Percentiles rank a stretch among this genome's conserved stretches.
Evolutionary conservation across 2,329 filamentous ascomycete genomes (phyloP).

Genomic region (Neofusicoccum cordaticola): DNA sequence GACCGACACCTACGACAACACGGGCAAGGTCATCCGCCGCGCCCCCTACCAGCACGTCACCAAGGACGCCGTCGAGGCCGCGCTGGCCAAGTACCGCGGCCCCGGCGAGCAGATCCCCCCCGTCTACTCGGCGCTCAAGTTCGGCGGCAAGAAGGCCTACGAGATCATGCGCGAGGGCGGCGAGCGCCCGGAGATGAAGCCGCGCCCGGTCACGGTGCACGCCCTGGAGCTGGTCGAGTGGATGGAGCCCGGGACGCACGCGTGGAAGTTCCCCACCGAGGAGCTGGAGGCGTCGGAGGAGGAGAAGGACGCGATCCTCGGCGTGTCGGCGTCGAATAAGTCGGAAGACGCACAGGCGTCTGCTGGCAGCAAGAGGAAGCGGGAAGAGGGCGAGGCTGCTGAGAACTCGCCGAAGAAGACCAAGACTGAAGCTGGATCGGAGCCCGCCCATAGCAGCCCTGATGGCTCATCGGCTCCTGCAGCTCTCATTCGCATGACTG

Average conservation of each 20-base stretch:
- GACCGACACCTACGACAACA: constrained; percentile 87
- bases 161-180: constrained; percentile 92
- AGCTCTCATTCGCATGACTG: constrained; percentile 80
- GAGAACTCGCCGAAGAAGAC: neutral
- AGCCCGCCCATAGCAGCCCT: constrained; percentile 11
- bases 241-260: constrained; percentile 75
- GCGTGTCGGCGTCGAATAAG: neutral
- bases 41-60: constrained; percentile 80
- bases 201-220: constrained; percentile 72
- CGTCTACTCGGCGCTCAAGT: constrained; percentile 87
- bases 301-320: constrained; percentile 19
- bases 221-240: constrained; percentile 82
- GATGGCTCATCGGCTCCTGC: constrained; percentile 56
- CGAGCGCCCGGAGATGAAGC: constrained; percentile 81
- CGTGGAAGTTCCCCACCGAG: constrained; percentile 73
- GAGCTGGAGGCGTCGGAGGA: constrained; percentile 60
- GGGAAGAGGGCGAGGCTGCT: constrained; percentile 23
- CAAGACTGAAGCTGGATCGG: constrained; percentile 38
- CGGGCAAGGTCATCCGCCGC: constrained; percentile 77
- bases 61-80: constrained; percentile 71
- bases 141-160: constrained; percentile 91
- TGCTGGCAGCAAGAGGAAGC: constrained; percentile 29
- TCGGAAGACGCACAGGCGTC: neutral
- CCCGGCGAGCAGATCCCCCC: constrained; percentile 87
- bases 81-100: constrained; percentile 71